Evolutionary conservation across 2,329 filamentous ascomycete genomes (phyloP), one percentile per base, ranked within the genome.

Genomic region (Colletotrichum sansevieriae): DNA sequence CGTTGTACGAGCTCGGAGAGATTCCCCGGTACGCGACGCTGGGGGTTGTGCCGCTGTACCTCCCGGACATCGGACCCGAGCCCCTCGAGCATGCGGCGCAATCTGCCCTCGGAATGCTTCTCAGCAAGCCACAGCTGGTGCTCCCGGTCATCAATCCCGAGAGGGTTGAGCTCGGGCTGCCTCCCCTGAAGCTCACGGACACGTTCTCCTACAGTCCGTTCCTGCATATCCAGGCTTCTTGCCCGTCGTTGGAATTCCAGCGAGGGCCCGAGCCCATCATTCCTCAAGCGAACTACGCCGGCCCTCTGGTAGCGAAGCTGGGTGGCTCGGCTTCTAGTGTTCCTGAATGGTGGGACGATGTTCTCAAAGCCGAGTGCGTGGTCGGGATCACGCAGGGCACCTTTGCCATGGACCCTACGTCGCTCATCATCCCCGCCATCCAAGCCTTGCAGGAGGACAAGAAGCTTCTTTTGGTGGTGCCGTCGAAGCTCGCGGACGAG

Each of bases 311-410:
- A 37, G 76, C 75, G 0, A 72, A 70, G 4, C 56, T 74, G 1
- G 35, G 54, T 2, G 61, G 52, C 3, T 54, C 63, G 1, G 43
- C 67, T 2, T 56, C 58, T 8, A 70, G 73, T 4, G 65, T 81
- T 2, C 78, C 79, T 0, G 49, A 59, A 3, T 79, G 78, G 73
- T 80, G 79, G 79, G 65, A 74, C 15, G 74, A 75, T 6, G 71
- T 79, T 0, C 58, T 74, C 5, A 65, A 68, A 0, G 74, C 79
- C 9, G 68, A 63, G 2, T 71, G 71, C 4, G 75, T 81, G 9
- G 71, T 81, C 4, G 79, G 76, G 20, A 76, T 81, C 20, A 81
- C 79, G 1, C 79, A 81, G 56, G 79, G 79, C 4, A 81, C 79
- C 0, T 63, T 81, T 20, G 77, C 78, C 41, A 78, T 77, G 74